phyloP scores from a whole-genome alignment of 2,329 filamentous ascomycete species.

The Pestalotiopsis sp. region DNA sequence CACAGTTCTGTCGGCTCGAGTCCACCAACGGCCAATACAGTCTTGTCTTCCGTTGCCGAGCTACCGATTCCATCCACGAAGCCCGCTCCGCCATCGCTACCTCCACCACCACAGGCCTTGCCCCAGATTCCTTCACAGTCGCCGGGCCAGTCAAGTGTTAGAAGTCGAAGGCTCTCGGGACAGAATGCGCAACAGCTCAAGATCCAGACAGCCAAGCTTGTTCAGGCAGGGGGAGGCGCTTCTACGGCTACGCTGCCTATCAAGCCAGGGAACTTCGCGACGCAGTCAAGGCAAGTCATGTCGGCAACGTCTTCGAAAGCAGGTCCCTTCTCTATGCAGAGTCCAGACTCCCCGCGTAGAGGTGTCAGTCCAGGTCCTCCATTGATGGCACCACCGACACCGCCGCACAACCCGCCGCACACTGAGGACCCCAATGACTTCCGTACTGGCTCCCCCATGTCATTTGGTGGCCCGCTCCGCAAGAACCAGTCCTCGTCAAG shows the following conservation, averaged over 20 bases:
- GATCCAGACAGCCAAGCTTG: constrained; percentile 71
- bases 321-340: constrained; percentile 32
- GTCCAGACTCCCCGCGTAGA: constrained; percentile 35
- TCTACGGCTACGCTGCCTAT: constrained; percentile 24
- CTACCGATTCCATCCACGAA: constrained; percentile 31
- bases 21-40: constrained; percentile 67
- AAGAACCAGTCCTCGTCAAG: constrained; percentile 75
- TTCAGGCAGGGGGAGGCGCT: constrained; percentile 25
- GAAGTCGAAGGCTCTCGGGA: constrained; percentile 77
- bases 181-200: constrained; percentile 81
- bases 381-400: constrained; percentile 26
- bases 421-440: constrained; percentile 33
- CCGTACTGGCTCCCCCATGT: constrained; percentile 55
- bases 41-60: constrained; percentile 74
- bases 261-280: constrained; percentile 38
- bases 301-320: constrained; percentile 37
- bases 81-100: constrained; percentile 35
- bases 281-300: constrained; percentile 43
- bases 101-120: constrained; percentile 51
- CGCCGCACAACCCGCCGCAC: constrained; percentile 29
- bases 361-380: constrained; percentile 22
- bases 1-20: constrained; percentile 78
- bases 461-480: constrained; percentile 50
- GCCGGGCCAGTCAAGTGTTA: constrained; percentile 53
- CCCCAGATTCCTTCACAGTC: constrained; percentile 42